A percentile compares a stretch with the other conserved stretches of the same genome.
Conservation (phyloP, 129 eudicot species). For the Ambrosia trifida region DNA sequence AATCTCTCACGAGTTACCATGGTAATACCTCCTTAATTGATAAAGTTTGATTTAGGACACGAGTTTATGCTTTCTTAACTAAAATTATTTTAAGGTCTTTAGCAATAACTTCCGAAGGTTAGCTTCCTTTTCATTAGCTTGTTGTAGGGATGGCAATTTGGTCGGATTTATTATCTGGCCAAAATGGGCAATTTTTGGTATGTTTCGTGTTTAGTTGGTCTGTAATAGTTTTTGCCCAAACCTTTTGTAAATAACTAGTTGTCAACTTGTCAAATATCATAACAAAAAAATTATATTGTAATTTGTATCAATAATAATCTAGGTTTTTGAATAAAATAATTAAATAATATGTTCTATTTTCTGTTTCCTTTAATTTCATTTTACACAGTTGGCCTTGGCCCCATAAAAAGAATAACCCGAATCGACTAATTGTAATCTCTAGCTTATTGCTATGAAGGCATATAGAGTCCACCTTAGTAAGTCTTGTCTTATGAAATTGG, state of each 20-base stretch:
- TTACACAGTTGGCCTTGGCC: conserved; percentile 10
- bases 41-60: conserved; percentile 2
- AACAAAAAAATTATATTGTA: neutral
- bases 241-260: neutral
- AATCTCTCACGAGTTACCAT: conserved; percentile 72
- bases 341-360: neutral
- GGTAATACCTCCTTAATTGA: conserved; percentile 47
- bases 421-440: neutral
- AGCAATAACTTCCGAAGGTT: conserved; percentile 14
- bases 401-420: neutral
- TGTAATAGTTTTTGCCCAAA: neutral
- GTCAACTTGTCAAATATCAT: neutral
- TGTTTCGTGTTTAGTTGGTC: neutral
- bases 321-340: neutral
- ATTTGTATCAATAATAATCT: neutral
- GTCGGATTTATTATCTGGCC: neutral
- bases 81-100: conserved; percentile 3
- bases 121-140: conserved; percentile 24
- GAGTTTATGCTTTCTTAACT: conserved; percentile 7
- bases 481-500: conserved; percentile 23
- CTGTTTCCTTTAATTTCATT: neutral
- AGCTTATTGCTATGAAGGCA: conserved; percentile 4
- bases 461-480: conserved; percentile 5
- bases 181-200: neutral
- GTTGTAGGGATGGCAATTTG: neutral